These are phyloP conservation scores for Testicularia cyperi DNA, from an alignment of 1,284 basidiomycete species.

Conservation along the genomic window DNA sequence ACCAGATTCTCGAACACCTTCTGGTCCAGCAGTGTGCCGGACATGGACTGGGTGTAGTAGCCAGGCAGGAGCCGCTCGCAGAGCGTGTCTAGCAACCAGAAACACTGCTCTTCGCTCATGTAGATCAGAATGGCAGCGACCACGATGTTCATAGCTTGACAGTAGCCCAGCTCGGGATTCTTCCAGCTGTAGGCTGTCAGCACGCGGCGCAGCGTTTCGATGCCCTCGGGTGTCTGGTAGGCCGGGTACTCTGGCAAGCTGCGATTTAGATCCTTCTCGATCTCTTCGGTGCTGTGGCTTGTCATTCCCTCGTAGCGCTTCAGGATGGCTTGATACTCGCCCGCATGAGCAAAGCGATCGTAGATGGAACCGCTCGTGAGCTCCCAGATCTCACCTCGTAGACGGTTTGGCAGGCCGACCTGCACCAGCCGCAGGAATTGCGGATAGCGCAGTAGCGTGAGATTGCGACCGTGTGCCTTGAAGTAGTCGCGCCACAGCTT, in stretches of 20 bases:
- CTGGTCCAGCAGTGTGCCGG: constrained; percentile 95
- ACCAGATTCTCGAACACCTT: constrained; percentile 98
- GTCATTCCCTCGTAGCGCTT: constrained; percentile 77
- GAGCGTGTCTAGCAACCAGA: constrained; percentile 93
- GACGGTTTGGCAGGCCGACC: constrained; percentile 90
- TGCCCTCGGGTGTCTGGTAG: constrained; percentile 53
- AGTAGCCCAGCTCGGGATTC: constrained; percentile 74
- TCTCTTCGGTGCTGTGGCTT: constrained; percentile 92
- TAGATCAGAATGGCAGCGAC: constrained; percentile 86
- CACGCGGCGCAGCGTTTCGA: constrained; percentile 76
- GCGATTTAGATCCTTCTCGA: constrained; percentile 96
- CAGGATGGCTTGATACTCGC: constrained; percentile 78
- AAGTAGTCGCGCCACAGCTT: constrained; percentile 90
- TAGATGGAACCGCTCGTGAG: constrained; percentile 87
- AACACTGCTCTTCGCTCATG: constrained; percentile 98
- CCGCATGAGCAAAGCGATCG: constrained; percentile 83
- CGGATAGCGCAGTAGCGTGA: constrained; percentile 91
- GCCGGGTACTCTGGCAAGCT: constrained; percentile 58
- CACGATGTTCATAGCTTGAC: constrained; percentile 70
- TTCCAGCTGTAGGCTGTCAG: constrained; percentile 95
- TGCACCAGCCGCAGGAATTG: constrained; percentile 94
- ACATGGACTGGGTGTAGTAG: constrained; percentile 98
- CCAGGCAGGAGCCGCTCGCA: constrained; percentile 93
- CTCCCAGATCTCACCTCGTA: constrained; percentile 98
- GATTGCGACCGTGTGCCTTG: constrained; percentile 76